Conservation (phyloP, 139 green algal species). For the Micractinium conductrix region DNA sequence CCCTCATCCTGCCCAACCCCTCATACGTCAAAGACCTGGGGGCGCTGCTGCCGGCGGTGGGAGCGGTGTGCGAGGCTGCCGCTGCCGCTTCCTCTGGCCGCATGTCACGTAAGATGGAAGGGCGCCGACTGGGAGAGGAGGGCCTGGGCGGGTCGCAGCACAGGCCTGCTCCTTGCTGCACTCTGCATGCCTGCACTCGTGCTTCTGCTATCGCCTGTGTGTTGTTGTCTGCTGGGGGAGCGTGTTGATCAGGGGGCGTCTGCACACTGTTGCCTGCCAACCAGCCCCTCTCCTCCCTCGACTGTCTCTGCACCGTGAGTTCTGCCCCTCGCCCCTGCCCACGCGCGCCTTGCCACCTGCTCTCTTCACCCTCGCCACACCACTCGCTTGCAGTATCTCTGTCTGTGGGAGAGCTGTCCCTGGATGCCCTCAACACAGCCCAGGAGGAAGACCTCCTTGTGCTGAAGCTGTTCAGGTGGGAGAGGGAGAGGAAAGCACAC, state of each 20-base stretch:
- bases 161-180: too few species aligned
- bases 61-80: slow-evolving; percentile 37
- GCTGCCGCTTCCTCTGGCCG: not conserved
- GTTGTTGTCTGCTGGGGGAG: not conserved
- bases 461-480: slow-evolving; percentile 58
- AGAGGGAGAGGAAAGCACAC: too few species aligned
- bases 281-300: not conserved
- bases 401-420: slow-evolving; percentile 37
- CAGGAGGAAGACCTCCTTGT: slow-evolving; percentile 50
- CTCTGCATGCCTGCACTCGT: not conserved
- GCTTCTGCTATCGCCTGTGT: not conserved
- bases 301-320: not conserved
- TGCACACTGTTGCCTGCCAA: not conserved
- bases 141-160: not conserved
- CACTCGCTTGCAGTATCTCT: not conserved
- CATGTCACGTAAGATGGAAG: slow-evolving; percentile 5
- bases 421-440: slow-evolving; percentile 39
- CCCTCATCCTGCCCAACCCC: slow-evolving; percentile 38
- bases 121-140: not conserved
- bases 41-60: slow-evolving; percentile 65
- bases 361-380: not conserved
- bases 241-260: not conserved
- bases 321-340: too few species aligned
- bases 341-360: too few species aligned
- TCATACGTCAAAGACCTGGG: slow-evolving; percentile 59